Base-by-base conservation (phyloP, 345 rosid genomes). In the Gossypium raimondii region DNA sequence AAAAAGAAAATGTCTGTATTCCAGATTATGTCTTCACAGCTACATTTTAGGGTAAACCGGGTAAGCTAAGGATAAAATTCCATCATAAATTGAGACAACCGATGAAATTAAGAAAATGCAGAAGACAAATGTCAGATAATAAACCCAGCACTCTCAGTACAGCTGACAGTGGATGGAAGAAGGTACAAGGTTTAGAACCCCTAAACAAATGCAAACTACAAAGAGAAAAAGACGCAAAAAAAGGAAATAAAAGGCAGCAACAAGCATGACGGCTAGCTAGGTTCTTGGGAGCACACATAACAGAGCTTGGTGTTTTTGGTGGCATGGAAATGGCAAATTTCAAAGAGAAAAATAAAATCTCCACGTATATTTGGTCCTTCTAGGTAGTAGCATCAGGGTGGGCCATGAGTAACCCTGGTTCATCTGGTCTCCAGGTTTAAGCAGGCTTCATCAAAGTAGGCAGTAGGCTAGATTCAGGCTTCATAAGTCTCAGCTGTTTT, bases 361-460 rank as follows among this genome's bases (percentile, higher is more conserved):
- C 84, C 91, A 78, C 75, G 83, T 81, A 73, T 60, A 78, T 86
- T 80, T 84, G 87, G 97, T 86, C 81, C 95, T 84, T 82, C 85
- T 92, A 82, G 85, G 88, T 85, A 78, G 78, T 83, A 81, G 91
- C 94, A 84, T 82, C 88, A 85, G 89, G 93, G 85, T 85, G 76
- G 94, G 91, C 89, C 88, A 89, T 78, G 87, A 81, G 77, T 77
- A 74, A 80, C 76, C 78, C 89, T 84, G 86, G 97, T 89, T 89
- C 93, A 89, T 87, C 90, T 78, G 91, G 92, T 93, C 99, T 89
- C 91, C 99, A 70, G 79, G 90, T 85, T 89, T 86, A 84, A 94
- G 87, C 92, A 83, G 91, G 93, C 97, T 87, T 89, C 97, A 86
- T 85, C 88, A 85, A 85, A 82, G 81, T 87, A 75, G 89, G 85